A percentile compares a stretch with the other conserved stretches of the same genome.
Conservation (phyloP, 1,284 basidiomycete genomes). For the Apiotrichum brassicae region DNA sequence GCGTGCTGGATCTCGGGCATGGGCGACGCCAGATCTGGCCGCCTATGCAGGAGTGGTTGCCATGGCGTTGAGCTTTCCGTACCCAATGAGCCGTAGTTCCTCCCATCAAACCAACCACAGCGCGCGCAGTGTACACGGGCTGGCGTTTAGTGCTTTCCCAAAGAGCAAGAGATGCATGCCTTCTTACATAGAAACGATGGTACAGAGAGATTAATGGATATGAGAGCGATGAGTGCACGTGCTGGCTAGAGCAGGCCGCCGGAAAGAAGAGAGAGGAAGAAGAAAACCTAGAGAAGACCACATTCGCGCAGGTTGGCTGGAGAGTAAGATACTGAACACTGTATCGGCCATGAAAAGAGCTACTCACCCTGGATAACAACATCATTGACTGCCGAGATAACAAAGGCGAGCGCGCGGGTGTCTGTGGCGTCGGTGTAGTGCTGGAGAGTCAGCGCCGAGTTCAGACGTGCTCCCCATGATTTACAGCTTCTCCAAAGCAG, state of each 20-base stretch:
- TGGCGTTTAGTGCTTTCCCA: no score
- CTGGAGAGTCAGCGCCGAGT: conserved; percentile 14
- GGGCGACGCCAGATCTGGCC: no score
- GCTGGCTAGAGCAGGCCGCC: neutral
- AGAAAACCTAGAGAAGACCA: conserved; percentile 41
- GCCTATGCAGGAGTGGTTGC: no score
- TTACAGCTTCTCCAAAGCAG: no score
- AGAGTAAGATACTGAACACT: no score
- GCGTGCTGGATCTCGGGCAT: no score
- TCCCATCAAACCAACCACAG: no score
- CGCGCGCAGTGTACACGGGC: no score
- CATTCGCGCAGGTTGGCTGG: conserved; percentile 47
- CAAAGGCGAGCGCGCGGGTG: conserved; percentile 53
- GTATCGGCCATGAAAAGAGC: no score
- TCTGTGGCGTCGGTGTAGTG: conserved; percentile 52
- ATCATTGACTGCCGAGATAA: conserved; percentile 54
- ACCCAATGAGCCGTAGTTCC: no score
- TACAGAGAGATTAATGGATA: conserved; percentile 12
- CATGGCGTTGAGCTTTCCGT: no score
- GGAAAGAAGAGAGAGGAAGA: neutral
- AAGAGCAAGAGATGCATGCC: conserved; percentile 10
- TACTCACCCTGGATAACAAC: conserved; percentile 45
- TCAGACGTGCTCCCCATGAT: neutral
- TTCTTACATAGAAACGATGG: conserved; percentile 13
- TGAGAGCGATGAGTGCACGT: neutral